These are phyloP conservation scores for Monoraphidium neglectum DNA, from an alignment of 139 green algal genomes.

Conservation along the genomic window DNA sequence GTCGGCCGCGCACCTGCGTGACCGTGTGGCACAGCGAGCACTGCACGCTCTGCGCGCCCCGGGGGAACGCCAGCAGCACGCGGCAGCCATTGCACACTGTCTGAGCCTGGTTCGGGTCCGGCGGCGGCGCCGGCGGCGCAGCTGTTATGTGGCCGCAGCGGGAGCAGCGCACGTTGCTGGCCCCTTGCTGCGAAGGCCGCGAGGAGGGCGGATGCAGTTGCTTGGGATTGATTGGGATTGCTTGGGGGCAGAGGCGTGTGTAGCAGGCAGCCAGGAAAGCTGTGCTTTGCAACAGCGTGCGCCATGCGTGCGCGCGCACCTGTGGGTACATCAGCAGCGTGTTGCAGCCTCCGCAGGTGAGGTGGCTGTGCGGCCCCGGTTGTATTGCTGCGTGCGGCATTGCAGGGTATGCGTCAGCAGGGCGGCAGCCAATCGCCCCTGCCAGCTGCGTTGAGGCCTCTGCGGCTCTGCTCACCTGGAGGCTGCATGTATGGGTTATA, in stretches of 20 bases:
- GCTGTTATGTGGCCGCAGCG: conserved; percentile 83
- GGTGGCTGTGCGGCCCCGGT: conserved; percentile 56
- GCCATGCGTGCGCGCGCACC: conserved; percentile 23
- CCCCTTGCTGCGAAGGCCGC: conserved; percentile 74
- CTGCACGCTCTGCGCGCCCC: conserved; percentile 88
- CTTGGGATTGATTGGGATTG: not conserved
- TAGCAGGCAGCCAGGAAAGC: not conserved
- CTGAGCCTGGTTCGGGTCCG: conserved; percentile 78
- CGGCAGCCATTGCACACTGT: conserved; percentile 91
- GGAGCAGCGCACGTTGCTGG: conserved; percentile 88
- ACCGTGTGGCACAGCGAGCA: conserved; percentile 90
- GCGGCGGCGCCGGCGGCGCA: conserved; percentile 50
- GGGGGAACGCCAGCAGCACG: conserved; percentile 88
- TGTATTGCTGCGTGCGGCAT: not conserved
- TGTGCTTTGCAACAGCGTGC: not conserved
- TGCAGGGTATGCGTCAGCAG: too few relatives aligned
- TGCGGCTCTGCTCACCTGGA: not conserved
- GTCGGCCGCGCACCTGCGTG: conserved; percentile 62
- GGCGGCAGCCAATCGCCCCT: too few relatives aligned
- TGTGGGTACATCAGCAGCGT: conserved; percentile 85
- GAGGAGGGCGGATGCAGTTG: too few relatives aligned
- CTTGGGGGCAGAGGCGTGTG: not conserved
- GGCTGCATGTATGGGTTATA: not conserved
- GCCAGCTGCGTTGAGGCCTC: too few relatives aligned
- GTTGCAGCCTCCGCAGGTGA: conserved; percentile 81